Percentiles rank a stretch among this genome's conserved stretches.
phyloP scores from a whole-genome alignment of 441 rosid species.

The Pelargonium citronellum region DNA sequence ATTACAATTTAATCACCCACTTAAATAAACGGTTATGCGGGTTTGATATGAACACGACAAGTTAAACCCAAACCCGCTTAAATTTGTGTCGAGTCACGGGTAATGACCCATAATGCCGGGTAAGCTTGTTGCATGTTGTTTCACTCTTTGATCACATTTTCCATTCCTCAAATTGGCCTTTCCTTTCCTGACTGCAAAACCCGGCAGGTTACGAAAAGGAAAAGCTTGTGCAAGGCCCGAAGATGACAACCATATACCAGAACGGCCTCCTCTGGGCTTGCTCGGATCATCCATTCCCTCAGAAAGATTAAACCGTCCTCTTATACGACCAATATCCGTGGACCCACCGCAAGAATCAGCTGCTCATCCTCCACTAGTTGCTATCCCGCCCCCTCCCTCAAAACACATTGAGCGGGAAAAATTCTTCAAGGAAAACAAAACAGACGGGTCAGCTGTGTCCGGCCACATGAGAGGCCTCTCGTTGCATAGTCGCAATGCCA shows the following conservation, averaged over 20 bases:
- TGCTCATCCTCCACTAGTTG: slow-evolving; percentile 28
- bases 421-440: slow-evolving; percentile 78
- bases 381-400: slow-evolving; percentile 94
- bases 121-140: not conserved
- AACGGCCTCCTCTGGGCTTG: slow-evolving; percentile 37
- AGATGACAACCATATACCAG: slow-evolving; percentile 46
- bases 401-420: slow-evolving; percentile 79
- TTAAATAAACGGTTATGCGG: no score
- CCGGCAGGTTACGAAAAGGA: slow-evolving; percentile 71
- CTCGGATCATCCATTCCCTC: slow-evolving; percentile 46
- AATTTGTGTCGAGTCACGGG: no score
- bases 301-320: slow-evolving; percentile 76
- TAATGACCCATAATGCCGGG: not conserved
- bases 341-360: slow-evolving; percentile 36
- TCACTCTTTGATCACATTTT: not conserved
- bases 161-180: slow-evolving; percentile 8
- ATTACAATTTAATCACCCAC: no score
- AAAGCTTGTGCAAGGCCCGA: slow-evolving; percentile 84
- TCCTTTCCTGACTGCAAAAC: slow-evolving; percentile 10
- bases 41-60: no score
- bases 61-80: no score
- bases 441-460: slow-evolving; percentile 47
- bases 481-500: slow-evolving; percentile 70
- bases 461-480: slow-evolving; percentile 78
- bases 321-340: slow-evolving; percentile 58